These are phyloP conservation scores for Xerocomus potaroensis DNA, from an alignment of 768 basidiomycete species.

Conservation along the genomic window DNA sequence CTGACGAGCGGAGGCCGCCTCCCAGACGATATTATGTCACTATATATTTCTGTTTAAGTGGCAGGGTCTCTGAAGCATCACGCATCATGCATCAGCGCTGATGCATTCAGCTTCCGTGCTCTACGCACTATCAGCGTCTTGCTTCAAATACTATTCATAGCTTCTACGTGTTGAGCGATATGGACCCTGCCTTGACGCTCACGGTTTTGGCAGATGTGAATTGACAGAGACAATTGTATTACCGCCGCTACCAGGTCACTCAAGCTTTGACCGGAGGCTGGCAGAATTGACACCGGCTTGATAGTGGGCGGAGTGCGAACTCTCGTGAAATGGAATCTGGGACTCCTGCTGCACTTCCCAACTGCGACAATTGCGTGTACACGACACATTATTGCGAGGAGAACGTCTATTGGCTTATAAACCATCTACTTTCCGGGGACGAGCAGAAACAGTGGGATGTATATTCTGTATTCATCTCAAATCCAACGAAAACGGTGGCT, in stretches of 20 bases:
- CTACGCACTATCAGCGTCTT: background rate
- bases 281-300: background rate
- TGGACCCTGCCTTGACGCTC: too few relatives aligned
- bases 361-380: slow-evolving; percentile 36
- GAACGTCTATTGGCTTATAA: slow-evolving; percentile 59
- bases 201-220: background rate
- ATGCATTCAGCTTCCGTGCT: too few relatives aligned
- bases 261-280: background rate
- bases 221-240: too few relatives aligned
- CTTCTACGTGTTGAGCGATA: too few relatives aligned
- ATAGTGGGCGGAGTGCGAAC: slow-evolving; percentile 22
- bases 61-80: background rate
- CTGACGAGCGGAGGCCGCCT: slow-evolving; percentile 5
- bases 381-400: slow-evolving; percentile 70
- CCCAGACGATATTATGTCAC: background rate
- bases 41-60: background rate
- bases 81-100: too few relatives aligned
- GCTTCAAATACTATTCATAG: background rate
- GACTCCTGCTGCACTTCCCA: slow-evolving; percentile 24
- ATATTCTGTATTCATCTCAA: slow-evolving; percentile 63
- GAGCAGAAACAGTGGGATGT: slow-evolving; percentile 44
- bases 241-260: background rate
- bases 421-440: slow-evolving; percentile 37
- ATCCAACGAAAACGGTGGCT: slow-evolving; percentile 51
- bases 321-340: slow-evolving; percentile 4